Evolutionary conservation across 176 grass and related monocot species (phyloP), one percentile per base, ranked within the genome.

Genomic region (Metroxylon sagu): DNA sequence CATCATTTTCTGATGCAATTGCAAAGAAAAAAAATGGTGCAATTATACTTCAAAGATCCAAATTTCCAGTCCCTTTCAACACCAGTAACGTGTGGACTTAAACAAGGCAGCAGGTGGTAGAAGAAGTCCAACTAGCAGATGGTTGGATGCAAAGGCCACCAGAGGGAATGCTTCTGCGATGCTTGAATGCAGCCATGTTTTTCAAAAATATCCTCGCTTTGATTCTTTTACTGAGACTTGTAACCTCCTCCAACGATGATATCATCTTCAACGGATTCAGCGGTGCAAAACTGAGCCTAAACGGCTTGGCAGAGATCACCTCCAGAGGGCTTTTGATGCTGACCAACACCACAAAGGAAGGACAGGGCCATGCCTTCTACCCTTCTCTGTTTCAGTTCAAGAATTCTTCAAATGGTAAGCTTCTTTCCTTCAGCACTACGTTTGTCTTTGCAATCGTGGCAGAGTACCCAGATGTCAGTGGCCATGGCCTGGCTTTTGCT

Each of bases 401-500:
- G 58, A 31, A 81, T 54, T 27, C 77, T 53, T 27, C 53, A n/a
- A 70, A 67, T 6, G 73, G 73, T 19, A 16, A 56, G 21, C 55
- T 66, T n/a, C 3, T 71, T 53, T 92, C 80, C 65, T 94, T 94
- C 80, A 79, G 80, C 48, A 82, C 89, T 12, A 74, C 80, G 0
- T 94, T 94, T 63, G 89, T 87, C 16, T 6, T 79, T 35, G 78
- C 72, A 59, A 63, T 90, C 55, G 8, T 23, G 17, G 64, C 87
- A 4, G 56, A 26, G 27, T 83, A 90, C 64, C 55, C 27, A 5
- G 79, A 83, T 4, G 67, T 74, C 23, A 30, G 77, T 25, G 87
- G 87, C 52, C 87, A 90, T 25, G 87, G 87, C 43, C 16, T 90
- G 5, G 75, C 72, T 59, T 90, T 90, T 57, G 78, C 73, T 15